Conservation (phyloP, 768 basidiomycete genomes). For the Leucogyrophana mollusca region DNA sequence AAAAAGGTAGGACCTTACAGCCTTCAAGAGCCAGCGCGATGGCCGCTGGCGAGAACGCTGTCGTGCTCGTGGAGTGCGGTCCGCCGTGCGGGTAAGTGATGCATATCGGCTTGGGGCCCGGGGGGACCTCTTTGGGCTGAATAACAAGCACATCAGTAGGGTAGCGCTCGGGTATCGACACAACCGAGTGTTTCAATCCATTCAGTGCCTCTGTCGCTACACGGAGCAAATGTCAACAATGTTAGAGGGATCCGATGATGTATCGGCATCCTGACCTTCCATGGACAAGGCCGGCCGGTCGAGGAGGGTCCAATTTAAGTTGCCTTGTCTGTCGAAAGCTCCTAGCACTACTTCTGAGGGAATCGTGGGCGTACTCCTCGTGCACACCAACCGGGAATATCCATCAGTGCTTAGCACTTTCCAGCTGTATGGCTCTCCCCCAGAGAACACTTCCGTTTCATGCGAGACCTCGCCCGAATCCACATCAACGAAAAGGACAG, state of each 20-base stretch:
- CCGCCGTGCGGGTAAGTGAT: slow-evolving; percentile 57
- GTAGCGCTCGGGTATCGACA: slow-evolving; percentile 42
- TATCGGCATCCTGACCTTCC: too few species aligned
- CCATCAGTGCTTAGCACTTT: slow-evolving; percentile 45
- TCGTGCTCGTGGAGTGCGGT: slow-evolving; percentile 46
- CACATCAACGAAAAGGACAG: slow-evolving; percentile 42
- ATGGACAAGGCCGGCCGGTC: slow-evolving; percentile 36
- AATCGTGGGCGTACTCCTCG: slow-evolving; percentile 39
- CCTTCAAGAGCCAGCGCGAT: slow-evolving; percentile 49
- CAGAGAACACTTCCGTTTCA: too few species aligned
- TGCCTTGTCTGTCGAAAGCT: slow-evolving; percentile 21
- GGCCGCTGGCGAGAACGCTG: slow-evolving; percentile 38
- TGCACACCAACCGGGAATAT: slow-evolving; percentile 35
- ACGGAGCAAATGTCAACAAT: too few species aligned
- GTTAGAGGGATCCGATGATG: too few species aligned
- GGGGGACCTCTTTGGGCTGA: slow-evolving; percentile 16
- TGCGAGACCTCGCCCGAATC: slow-evolving; percentile 36
- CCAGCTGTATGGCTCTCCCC: slow-evolving; percentile 44
- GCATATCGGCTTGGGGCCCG: slow-evolving; percentile 37
- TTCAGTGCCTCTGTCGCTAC: too few species aligned
- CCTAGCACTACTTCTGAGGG: slow-evolving; percentile 49
- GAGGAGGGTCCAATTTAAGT: slow-evolving; percentile 38
- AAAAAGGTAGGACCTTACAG: slow-evolving; percentile 38
- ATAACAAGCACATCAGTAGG: slow-evolving; percentile 52
- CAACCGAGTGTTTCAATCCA: too few species aligned